Evolutionary conservation across 805 yeast genomes (phyloP).

Genomic region (Cyberlindnera mrakii): DNA sequence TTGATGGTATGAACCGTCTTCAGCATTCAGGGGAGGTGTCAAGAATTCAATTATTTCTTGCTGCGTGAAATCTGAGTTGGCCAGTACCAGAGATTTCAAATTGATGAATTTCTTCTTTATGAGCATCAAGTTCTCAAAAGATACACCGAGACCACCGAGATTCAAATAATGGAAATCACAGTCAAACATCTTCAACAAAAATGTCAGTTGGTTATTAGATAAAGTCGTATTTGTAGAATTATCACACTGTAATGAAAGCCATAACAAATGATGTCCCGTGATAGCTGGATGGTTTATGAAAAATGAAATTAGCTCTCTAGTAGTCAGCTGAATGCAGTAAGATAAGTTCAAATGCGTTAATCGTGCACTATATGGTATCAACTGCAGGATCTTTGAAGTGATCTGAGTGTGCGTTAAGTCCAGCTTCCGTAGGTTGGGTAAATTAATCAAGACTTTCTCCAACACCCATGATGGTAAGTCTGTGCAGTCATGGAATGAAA

Average conservation of each 20-base stretch:
- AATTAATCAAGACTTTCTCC: slow-evolving; percentile 49
- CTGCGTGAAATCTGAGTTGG: slow-evolving; percentile 29
- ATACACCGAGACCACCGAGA: slow-evolving; percentile 59
- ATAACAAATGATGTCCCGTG: slow-evolving; percentile 41
- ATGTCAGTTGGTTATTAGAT: slow-evolving; percentile 43
- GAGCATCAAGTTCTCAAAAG: slow-evolving; percentile 29
- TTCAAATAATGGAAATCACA: slow-evolving; percentile 43
- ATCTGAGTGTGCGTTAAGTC: slow-evolving; percentile 82
- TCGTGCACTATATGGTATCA: slow-evolving; percentile 48
- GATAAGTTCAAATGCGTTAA: slow-evolving; percentile 72
- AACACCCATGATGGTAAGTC: slow-evolving; percentile 58
- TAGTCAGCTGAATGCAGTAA: slow-evolving; percentile 60
- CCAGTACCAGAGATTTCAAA: slow-evolving; percentile 30
- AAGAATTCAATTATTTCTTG: slow-evolving; percentile 28
- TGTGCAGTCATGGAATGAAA: slow-evolving; percentile 87
- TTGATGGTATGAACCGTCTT: slow-evolving; percentile 16
- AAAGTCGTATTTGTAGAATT: slow-evolving; percentile 57
- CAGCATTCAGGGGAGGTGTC: slow-evolving; percentile 19
- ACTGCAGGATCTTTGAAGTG: slow-evolving; percentile 51
- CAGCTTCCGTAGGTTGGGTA: slow-evolving; percentile 52
- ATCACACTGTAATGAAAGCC: slow-evolving; percentile 65
- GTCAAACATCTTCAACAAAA: slow-evolving; percentile 35
- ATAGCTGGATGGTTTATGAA: slow-evolving; percentile 66
- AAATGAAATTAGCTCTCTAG: slow-evolving; percentile 65
- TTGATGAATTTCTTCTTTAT: slow-evolving; percentile 34